Evolutionary conservation across 2,329 filamentous ascomycete species (phyloP).

Genomic region (Aspergillus texensis): DNA sequence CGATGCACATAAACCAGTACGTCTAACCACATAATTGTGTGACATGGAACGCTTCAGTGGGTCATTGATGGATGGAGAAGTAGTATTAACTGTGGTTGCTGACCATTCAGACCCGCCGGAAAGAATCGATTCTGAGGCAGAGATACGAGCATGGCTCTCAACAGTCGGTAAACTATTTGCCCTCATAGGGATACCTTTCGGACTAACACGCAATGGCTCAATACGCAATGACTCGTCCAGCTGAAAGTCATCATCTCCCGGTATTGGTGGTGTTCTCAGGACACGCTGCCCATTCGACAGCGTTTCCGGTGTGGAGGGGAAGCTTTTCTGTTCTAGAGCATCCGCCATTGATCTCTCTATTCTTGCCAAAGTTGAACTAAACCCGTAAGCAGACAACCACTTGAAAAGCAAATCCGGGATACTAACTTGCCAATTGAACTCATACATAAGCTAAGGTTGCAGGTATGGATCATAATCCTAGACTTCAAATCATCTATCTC

Average conservation of each 20-base stretch:
- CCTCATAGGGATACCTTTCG: background rate
- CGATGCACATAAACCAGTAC: background rate
- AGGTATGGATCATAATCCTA: slow-evolving; percentile 33
- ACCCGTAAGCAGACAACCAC: slow-evolving; percentile 1
- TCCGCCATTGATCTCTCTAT: slow-evolving; percentile 26
- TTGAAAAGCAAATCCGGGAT: no score
- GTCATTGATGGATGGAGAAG: background rate
- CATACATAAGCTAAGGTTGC: slow-evolving; percentile 33
- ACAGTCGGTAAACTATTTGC: background rate
- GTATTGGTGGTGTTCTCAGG: background rate
- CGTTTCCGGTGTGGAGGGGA: slow-evolving; percentile 1
- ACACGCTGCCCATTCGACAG: background rate
- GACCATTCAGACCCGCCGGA: background rate
- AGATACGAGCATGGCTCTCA: background rate
- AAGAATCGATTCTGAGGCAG: background rate
- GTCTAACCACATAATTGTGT: background rate
- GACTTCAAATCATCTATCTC: slow-evolving; percentile 32
- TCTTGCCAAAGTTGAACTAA: slow-evolving; percentile 26
- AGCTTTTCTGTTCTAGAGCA: slow-evolving; percentile 25
- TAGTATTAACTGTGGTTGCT: background rate
- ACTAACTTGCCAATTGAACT: slow-evolving; percentile 32
- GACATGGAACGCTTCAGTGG: background rate
- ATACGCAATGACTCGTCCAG: background rate
- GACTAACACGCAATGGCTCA: background rate
- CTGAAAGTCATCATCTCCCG: background rate